Evolutionary conservation across 2,329 filamentous ascomycete genomes (phyloP), one percentile per base, ranked within the genome.

Genomic region (Venturia carpophila): DNA sequence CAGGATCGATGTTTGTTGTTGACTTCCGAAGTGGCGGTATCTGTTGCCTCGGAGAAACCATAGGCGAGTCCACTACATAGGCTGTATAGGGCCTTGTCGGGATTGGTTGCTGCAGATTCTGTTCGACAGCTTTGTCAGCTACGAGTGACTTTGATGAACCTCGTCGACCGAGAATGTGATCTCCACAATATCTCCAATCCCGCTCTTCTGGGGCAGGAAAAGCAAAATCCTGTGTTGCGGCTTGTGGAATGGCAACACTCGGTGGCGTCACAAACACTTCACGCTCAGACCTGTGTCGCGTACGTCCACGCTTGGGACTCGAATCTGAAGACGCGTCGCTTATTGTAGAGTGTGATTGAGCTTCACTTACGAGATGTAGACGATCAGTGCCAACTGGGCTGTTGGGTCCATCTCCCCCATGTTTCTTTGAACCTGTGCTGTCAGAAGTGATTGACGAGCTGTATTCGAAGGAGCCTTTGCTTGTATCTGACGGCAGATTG

Each of bases 171-270:
- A 58, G 19, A 58, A 58, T 27, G 52, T 37, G 52, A 21, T 58
- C 52, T 37, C 52, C 52, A 58, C 52, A 58, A 37, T 58, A 58
- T 13, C 37, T 58, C 52, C 52, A 58, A 5, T 58, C 52, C 15
- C 52, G 52, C 17, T 58, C 52, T 58, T 58, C 52, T 4, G 52
- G 52, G 19, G 27, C 37, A 11, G 52, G 52, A 37, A 34, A 58
- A n/a, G 52, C 52, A 37, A 58, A 58, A n/a, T 58, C 52, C 37
- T 27, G 52, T 34, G 52, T 58, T 34, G 52, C 52, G 30, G 52
- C 3, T 19, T 34, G 15, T 58, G 27, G 27, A n/a, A n/a, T n/a
- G 9, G 27, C 27, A 4, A 37, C 13, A 19, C n/a, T 13, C 30
- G 52, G 52, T 9, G 52, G 52, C 19, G 52, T 58, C 27, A 2